These are phyloP conservation scores for Thelephora terrestris DNA, from an alignment of 1,284 basidiomycete genomes.

Conservation along the genomic window DNA sequence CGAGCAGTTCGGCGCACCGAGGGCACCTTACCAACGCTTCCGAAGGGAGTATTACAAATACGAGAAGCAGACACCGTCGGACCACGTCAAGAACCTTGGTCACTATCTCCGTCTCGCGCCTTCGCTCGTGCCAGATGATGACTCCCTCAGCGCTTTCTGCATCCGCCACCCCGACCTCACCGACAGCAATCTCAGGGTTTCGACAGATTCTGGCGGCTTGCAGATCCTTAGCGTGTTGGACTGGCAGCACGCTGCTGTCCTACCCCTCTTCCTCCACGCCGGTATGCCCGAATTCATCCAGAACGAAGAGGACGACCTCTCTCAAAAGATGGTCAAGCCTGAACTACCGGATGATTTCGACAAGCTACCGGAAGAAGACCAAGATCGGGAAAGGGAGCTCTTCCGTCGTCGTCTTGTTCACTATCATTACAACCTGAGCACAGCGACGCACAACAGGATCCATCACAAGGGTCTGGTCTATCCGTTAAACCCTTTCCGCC, in stretches of 20 bases:
- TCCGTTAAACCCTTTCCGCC: slow-evolving; percentile 6
- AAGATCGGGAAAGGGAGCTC: slow-evolving; percentile 7
- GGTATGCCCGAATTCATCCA: slow-evolving; percentile 13
- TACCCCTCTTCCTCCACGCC: slow-evolving; percentile 14
- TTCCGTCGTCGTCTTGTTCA: slow-evolving; percentile 15
- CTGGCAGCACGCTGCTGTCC: slow-evolving; percentile 26
- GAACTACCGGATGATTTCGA: slow-evolving; percentile 10
- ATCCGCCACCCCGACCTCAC: slow-evolving; percentile 39
- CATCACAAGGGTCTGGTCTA: slow-evolving; percentile 12
- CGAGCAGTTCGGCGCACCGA: no score
- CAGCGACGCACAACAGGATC: slow-evolving; percentile 12
- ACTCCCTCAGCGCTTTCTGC: slow-evolving; percentile 27
- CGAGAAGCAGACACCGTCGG: no score
- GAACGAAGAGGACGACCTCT: slow-evolving; percentile 14
- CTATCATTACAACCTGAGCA: slow-evolving; percentile 15
- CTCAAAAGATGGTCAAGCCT: slow-evolving; percentile 10
- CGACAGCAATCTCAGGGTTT: slow-evolving; percentile 29
- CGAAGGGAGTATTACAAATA: no score
- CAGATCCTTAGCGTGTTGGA: slow-evolving; percentile 27
- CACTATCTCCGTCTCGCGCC: no score
- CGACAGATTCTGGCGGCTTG: slow-evolving; percentile 22
- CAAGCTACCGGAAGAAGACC: slow-evolving; percentile 7
- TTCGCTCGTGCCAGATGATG: no score
- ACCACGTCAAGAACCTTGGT: no score
- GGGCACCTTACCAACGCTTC: no score